Percentiles rank a stretch among this genome's conserved stretches.
Conservation (phyloP, 2,329 filamentous ascomycete species). For the Cladophialophora exuberans region DNA sequence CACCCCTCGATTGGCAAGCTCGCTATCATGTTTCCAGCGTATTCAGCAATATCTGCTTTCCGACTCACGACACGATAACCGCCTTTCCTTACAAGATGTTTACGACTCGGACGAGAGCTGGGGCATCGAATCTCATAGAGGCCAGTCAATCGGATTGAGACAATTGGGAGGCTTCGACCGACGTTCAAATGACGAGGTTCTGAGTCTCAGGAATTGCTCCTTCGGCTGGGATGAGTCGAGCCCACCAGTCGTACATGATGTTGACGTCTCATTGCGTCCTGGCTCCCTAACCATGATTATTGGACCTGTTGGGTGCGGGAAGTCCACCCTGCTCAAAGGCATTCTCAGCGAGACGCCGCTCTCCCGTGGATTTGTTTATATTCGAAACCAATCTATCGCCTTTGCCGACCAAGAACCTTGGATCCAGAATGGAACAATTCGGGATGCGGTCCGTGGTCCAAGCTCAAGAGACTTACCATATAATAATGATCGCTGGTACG, state of each 20-base stretch:
- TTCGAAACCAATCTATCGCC: constrained; percentile 19
- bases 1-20: constrained; percentile 21
- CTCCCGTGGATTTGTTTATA: constrained; percentile 25
- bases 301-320: constrained; percentile 36
- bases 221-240: constrained; percentile 54
- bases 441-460: constrained; percentile 34
- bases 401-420: constrained; percentile 33
- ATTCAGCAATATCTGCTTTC: constrained; percentile 30
- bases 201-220: constrained; percentile 44
- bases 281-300: constrained; percentile 33
- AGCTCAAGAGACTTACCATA: constrained; percentile 6
- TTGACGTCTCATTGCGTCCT: constrained; percentile 28
- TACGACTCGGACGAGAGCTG: constrained; percentile 2
- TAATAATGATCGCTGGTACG: constrained; percentile 35
- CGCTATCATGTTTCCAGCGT: constrained; percentile 28
- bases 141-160: constrained; percentile 17
- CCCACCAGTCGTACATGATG: constrained; percentile 38
- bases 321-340: constrained; percentile 31
- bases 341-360: constrained; percentile 30
- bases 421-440: constrained; percentile 31
- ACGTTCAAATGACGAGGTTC: constrained; percentile 4
- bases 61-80: constrained; percentile 19
- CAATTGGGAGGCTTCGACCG: neutral
- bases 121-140: neutral
- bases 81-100: constrained; percentile 14